Evolutionary conservation across 768 basidiomycete genomes (phyloP).

Genomic region (Russula foetens): DNA sequence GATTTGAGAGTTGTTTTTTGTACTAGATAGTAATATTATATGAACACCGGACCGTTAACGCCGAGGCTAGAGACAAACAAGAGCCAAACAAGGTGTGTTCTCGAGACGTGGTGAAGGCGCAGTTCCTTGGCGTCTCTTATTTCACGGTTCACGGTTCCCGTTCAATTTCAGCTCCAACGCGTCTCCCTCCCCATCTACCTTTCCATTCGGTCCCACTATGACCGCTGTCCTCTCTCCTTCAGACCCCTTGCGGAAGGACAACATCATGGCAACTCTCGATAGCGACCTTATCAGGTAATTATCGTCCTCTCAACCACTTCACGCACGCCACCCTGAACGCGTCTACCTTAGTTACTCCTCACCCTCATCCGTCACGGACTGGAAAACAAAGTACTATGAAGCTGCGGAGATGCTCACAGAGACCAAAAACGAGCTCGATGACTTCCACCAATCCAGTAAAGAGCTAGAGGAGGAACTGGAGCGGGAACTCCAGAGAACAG

Average conservation of each 20-base stretch:
- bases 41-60: not conserved
- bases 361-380: conserved; percentile 43
- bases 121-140: too few relatives aligned
- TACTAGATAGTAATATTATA: too few relatives aligned
- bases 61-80: not conserved
- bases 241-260: conserved; percentile 51
- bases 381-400: conserved; percentile 75
- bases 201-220: conserved; percentile 31
- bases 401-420: conserved; percentile 78
- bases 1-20: too few relatives aligned
- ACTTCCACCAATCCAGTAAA: conserved; percentile 81
- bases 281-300: conserved; percentile 54
- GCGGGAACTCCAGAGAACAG: conserved; percentile 80
- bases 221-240: conserved; percentile 57
- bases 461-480: conserved; percentile 92
- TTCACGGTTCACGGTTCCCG: not conserved
- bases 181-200: conserved; percentile 1
- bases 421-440: conserved; percentile 77
- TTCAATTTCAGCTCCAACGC: conserved; percentile 16
- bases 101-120: not conserved
- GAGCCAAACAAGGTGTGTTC: conserved; percentile 17
- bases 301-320: conserved; percentile 13
- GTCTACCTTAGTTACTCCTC: conserved; percentile 41
- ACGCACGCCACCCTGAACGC: conserved; percentile 4
- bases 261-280: conserved; percentile 52